These are phyloP conservation scores for Spongospora subterranea DNA, from an alignment of 208 protist genomes.

Conservation along the genomic window DNA sequence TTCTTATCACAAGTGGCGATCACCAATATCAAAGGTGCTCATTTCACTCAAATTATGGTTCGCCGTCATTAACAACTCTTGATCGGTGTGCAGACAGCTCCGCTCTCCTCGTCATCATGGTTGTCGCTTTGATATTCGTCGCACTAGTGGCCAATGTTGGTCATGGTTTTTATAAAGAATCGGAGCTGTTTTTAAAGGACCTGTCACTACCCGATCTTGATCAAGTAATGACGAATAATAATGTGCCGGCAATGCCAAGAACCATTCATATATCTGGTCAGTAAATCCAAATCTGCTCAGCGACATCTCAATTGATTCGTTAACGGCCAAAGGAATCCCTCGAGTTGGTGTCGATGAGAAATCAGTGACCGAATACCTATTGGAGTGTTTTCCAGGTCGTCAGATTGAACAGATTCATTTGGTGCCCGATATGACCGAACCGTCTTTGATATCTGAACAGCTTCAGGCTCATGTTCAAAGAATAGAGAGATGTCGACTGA, in stretches of 20 bases:
- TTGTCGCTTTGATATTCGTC: constrained; percentile 31
- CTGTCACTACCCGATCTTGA: background rate
- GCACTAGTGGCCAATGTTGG: constrained; percentile 16
- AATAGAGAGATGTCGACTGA: background rate
- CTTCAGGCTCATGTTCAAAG: background rate
- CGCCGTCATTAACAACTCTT: background rate
- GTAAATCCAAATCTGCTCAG: background rate
- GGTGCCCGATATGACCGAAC: background rate
- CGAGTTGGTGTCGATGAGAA: background rate
- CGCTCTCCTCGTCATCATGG: background rate
- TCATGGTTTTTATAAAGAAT: background rate
- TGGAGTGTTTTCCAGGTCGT: background rate
- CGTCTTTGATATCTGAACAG: background rate
- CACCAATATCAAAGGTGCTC: constrained; percentile 49
- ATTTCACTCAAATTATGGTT: background rate
- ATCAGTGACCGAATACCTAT: background rate
- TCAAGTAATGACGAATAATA: background rate
- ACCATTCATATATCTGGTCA: constrained; percentile 14
- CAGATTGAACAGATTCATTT: constrained; percentile 23
- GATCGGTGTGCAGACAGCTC: constrained; percentile 38
- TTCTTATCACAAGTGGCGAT: background rate
- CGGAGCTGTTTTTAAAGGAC: constrained; percentile 30
- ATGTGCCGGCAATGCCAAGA: background rate
- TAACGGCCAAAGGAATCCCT: constrained; percentile 2
- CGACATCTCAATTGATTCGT: background rate